Evolutionary conservation across 768 basidiomycete genomes (phyloP), one percentile per base, ranked within the genome.

Genomic region (Collybiopsis confluens): DNA sequence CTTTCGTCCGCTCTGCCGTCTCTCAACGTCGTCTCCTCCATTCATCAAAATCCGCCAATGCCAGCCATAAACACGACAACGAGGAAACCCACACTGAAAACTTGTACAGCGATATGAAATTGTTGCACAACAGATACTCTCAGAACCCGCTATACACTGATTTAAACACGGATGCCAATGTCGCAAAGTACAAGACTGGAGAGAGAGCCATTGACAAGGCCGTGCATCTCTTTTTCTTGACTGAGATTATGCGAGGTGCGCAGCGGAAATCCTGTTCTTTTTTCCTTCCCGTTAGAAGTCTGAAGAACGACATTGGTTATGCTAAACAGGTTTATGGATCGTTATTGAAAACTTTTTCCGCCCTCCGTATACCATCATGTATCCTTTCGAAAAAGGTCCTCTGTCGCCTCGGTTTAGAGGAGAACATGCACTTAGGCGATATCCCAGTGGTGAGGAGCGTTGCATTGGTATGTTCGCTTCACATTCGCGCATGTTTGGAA

Each of bases 291-390:
- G n/a, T n/a, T n/a, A n/a, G n/a, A n/a, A n/a, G n/a, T n/a, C n/a
- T n/a, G n/a, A n/a, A n/a, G n/a, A n/a, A n/a, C 65, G 43, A 58
- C 59, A 47, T 33, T 45, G 38, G 27, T 42, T 41, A 4, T 45
- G 24, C 16, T 28, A 28, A 30, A 5, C 61, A 98, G 96, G 96
- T 64, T 95, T 98, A 92, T 97, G 95, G 92, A 87, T 99, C 65
- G 95, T 98, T 26, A 53, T 91, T 55, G 91, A 92, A 70, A 85
- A 92, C 63, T 87, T 91, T 73, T 92, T 91, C 79, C 81, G 95
- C 56, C 92, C 91, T 26, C 96, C 96, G 24, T 99, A 98, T 71
- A 99, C 96, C 28, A 98, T 98, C 77, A 94, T 88, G 88, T 93
- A 93, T 68, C 95, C 94, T 3, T 97, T 93, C 61, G 97, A 99